A percentile compares a stretch with the other conserved stretches of the same genome.
These are phyloP conservation scores for Didymella segeticola DNA, from an alignment of 2,329 filamentous ascomycete genomes.

Conservation along the genomic window DNA sequence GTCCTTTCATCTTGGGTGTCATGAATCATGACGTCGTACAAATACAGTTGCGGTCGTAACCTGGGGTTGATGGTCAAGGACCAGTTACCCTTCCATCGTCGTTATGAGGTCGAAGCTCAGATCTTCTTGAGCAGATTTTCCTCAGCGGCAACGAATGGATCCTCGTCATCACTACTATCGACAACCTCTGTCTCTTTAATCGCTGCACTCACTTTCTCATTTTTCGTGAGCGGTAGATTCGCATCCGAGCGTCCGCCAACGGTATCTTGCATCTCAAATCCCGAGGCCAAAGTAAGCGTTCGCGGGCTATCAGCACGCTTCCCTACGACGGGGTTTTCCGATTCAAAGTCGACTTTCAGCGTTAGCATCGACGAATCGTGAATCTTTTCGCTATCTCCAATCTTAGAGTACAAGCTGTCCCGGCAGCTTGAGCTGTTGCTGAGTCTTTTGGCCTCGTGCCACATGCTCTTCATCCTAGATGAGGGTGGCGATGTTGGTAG, in stretches of 20 bases:
- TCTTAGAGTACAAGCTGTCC: conserved; percentile 22
- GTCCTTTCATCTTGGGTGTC: conserved; percentile 1
- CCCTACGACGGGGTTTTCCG: conserved; percentile 2
- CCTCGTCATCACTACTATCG: conserved; percentile 9
- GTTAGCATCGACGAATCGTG: conserved; percentile 18
- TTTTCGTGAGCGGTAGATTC: not conserved
- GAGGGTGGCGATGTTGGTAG: conserved; percentile 26
- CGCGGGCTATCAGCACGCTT: conserved; percentile 12
- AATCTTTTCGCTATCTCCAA: conserved; percentile 13
- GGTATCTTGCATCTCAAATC: conserved; percentile 29
- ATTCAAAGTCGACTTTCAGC: conserved; percentile 28
- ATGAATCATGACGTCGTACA: conserved; percentile 16
- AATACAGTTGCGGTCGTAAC: conserved; percentile 8
- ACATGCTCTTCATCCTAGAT: conserved; percentile 36
- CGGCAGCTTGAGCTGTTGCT: conserved; percentile 21
- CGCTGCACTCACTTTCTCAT: not conserved
- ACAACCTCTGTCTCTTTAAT: conserved; percentile 7
- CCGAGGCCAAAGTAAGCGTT: conserved; percentile 19
- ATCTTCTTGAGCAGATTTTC: conserved; percentile 9
- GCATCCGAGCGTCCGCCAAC: conserved; percentile 17
- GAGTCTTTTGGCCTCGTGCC: conserved; percentile 24
- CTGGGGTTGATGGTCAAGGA: not conserved
- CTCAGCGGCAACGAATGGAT: conserved; percentile 12
- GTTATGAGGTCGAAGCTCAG: not conserved
- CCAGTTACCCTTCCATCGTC: not conserved